These are phyloP conservation scores for Suillus ampliporus DNA, from an alignment of 768 basidiomycete species.

Conservation along the genomic window DNA sequence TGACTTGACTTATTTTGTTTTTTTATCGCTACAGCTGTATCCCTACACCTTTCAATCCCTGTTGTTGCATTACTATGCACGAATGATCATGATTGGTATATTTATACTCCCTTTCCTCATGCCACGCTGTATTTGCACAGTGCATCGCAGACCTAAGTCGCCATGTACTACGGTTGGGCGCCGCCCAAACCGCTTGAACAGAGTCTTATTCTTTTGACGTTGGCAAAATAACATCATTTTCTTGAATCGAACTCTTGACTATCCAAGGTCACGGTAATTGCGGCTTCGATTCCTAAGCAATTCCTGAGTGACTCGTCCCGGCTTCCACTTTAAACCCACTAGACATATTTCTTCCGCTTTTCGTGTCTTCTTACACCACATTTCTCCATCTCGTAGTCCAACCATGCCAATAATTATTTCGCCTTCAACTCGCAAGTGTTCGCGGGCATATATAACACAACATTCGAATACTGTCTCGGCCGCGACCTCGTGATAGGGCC, in stretches of 20 bases:
- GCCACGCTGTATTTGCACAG: neutral
- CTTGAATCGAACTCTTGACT: neutral
- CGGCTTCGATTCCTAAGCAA: no score
- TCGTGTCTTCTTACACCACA: no score
- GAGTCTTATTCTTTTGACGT: neutral
- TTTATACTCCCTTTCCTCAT: constrained; percentile 28
- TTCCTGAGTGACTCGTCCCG: no score
- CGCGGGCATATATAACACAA: no score
- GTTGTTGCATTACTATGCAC: constrained; percentile 27
- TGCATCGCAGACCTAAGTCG: neutral
- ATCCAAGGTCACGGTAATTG: neutral
- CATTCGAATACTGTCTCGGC: no score
- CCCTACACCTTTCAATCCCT: constrained; percentile 28
- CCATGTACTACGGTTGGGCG: neutral
- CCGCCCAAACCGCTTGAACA: neutral
- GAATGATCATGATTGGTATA: constrained; percentile 27
- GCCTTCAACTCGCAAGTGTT: no score
- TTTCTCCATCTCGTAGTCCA: no score
- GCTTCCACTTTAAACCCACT: no score
- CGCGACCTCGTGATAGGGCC: no score
- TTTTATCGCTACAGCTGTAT: constrained; percentile 38
- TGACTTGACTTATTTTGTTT: constrained; percentile 28
- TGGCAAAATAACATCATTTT: neutral
- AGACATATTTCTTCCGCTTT: no score
- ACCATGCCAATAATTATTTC: no score